phyloP scores from a whole-genome alignment of 257 asterid species.

The Dorcoceras hygrometricum region DNA sequence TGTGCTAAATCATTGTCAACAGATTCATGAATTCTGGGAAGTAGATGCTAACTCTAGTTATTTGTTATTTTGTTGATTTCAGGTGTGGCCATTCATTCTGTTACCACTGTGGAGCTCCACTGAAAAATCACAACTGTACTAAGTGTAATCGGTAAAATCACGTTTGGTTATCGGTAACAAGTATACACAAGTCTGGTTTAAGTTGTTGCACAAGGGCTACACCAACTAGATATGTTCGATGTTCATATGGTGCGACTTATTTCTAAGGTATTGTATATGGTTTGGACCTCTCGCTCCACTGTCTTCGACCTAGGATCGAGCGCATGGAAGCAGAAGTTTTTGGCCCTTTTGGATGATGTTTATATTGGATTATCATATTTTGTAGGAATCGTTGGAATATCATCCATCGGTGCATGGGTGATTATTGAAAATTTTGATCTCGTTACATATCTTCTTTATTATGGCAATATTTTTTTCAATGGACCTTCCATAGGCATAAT shows the following conservation, averaged over 20 bases:
- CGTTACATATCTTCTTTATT: too few relatives aligned
- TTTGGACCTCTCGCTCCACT: background rate
- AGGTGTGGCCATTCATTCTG: slow-evolving; percentile 68
- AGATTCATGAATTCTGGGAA: background rate
- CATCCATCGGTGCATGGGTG: background rate
- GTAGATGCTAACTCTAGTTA: background rate
- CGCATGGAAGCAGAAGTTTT: background rate
- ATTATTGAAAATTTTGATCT: too few relatives aligned
- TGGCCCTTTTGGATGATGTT: background rate
- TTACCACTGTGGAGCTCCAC: slow-evolving; percentile 58
- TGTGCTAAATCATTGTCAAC: background rate
- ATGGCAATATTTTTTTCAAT: too few relatives aligned
- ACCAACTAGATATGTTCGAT: background rate
- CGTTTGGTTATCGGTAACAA: background rate
- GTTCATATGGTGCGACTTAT: background rate
- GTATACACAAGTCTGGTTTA: background rate
- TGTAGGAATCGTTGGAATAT: background rate
- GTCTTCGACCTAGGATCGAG: background rate
- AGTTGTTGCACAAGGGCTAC: slow-evolving; percentile 6
- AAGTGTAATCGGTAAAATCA: slow-evolving; percentile 37
- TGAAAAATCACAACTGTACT: slow-evolving; percentile 24
- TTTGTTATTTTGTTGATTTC: slow-evolving; percentile 13
- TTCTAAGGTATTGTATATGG: background rate
- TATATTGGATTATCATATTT: background rate
- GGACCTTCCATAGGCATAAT: too few relatives aligned